Evolutionary conservation across 306 rosid species (phyloP), one percentile per base, ranked within the genome.

Genomic region (Elaeagnus macrophylla): DNA sequence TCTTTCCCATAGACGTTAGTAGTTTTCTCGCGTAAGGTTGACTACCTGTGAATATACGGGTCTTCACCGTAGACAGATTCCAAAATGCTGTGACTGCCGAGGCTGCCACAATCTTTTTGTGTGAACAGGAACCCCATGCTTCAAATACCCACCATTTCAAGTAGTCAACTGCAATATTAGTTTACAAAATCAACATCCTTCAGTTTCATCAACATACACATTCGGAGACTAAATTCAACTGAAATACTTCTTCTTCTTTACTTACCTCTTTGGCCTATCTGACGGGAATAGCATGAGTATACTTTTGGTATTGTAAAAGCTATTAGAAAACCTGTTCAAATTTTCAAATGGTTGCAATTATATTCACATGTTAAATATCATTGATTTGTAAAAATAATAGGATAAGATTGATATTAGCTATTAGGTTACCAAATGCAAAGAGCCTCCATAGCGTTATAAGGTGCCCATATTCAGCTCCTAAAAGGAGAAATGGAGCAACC

Each of bases 391-490:
- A 69, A 50, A 6, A 46, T 12, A 12, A 63, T 14, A 48, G 57
- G 48, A 45, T 18, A 25, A 25, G 8, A n/a, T 7, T 7, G 5
- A 17, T 45, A 32, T 32, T 36, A 40, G 32, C 41, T 49, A 7
- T 10, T 51, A 32, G 69, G 69, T 65, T 73, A 91, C 99, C 95
- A 60, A 82, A 66, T 70, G 77, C 83, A 67, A 65, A 80, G 16
- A 91, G 82, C 73, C 95, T 82, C 88, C 95, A 73, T 17, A 78
- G 48, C 25, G 99, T 87, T 44, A 87, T 73, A 12, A 84, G 75
- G 74, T 84, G 93, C 8, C 95, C 96, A 65, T 84, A 87, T 52
- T 91, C 85, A 4, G 93, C 84, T 68, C 95, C 95, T 37, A 87
- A 69, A 53, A 91, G 75, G 68, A 87, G 85, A 52, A 91, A 76